A percentile compares a stretch with the other conserved stretches of the same genome.
These are phyloP conservation scores for Singerocomus rubriflavus DNA, from an alignment of 1,284 basidiomycete genomes.

Conservation along the genomic window DNA sequence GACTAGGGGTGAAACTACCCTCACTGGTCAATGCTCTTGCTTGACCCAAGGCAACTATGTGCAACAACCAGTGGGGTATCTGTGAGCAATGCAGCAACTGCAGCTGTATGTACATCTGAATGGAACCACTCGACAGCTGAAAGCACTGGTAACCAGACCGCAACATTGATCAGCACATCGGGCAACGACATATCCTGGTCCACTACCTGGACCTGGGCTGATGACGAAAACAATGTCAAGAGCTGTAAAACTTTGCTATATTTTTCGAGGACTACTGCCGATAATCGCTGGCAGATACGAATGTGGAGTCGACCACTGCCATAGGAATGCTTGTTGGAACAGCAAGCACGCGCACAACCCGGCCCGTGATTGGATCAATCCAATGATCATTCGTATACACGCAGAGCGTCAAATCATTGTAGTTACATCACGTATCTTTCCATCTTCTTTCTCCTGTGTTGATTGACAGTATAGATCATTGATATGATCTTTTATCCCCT, in stretches of 20 bases:
- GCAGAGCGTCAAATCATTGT: too few relatives aligned
- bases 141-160: conserved; percentile 49
- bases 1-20: conserved; percentile 27
- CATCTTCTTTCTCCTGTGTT: too few relatives aligned
- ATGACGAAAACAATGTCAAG: conserved; percentile 52
- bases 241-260: conserved; percentile 33
- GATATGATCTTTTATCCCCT: too few relatives aligned
- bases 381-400: too few relatives aligned
- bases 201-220: conserved; percentile 55
- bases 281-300: conserved; percentile 17
- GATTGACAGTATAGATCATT: too few relatives aligned
- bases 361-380: too few relatives aligned
- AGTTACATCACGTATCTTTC: too few relatives aligned
- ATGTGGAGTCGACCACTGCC: conserved; percentile 19
- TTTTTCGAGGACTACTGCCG: neutral
- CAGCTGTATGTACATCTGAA: neutral
- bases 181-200: conserved; percentile 49
- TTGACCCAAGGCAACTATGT: conserved; percentile 45
- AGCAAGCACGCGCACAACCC: too few relatives aligned
- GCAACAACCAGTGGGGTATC: conserved; percentile 56
- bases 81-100: conserved; percentile 26
- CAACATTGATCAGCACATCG: conserved; percentile 44
- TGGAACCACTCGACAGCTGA: conserved; percentile 9
- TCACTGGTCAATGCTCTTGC: conserved; percentile 46
- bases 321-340: conserved; percentile 19